Evolutionary conservation across 140 eudicot genomes (phyloP).

Genomic region (Erigeron philadelphicus): DNA sequence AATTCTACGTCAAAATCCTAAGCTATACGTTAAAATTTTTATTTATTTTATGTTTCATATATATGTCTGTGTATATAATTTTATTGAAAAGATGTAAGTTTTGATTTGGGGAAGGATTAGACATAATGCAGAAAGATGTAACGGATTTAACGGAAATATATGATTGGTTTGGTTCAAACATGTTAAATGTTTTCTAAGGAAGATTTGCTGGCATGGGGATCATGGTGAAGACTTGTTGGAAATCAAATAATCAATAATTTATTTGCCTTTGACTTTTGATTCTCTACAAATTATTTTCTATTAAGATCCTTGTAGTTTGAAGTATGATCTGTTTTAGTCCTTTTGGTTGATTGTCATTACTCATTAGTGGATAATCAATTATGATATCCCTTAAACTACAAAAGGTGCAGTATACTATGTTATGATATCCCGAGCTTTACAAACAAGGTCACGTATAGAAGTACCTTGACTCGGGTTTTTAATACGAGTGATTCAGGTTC

Average conservation of each 20-base stretch:
- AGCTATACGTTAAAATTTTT: slow-evolving; percentile 7
- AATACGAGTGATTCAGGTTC: no score
- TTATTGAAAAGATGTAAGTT: background rate
- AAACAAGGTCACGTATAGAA: no score
- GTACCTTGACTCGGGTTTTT: no score
- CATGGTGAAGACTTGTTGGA: background rate
- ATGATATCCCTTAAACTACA: no score
- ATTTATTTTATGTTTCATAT: background rate
- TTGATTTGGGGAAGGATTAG: slow-evolving; percentile 5
- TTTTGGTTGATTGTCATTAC: background rate
- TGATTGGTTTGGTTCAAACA: slow-evolving; percentile 10
- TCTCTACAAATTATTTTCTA: background rate
- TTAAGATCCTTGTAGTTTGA: slow-evolving; percentile 1
- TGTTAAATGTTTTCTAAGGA: background rate
- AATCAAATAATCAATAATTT: background rate
- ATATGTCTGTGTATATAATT: background rate
- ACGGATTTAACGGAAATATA: slow-evolving; percentile 25
- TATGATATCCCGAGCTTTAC: no score
- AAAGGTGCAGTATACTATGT: no score
- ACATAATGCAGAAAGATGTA: slow-evolving; percentile 6
- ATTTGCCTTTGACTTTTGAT: background rate
- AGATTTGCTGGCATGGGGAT: slow-evolving; percentile 22
- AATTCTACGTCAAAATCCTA: background rate
- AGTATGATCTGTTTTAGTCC: background rate
- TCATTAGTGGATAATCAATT: no score